Evolutionary conservation across 2,329 filamentous ascomycete species (phyloP), one percentile per base, ranked within the genome.

Genomic region (Gyromitra esculenta): DNA sequence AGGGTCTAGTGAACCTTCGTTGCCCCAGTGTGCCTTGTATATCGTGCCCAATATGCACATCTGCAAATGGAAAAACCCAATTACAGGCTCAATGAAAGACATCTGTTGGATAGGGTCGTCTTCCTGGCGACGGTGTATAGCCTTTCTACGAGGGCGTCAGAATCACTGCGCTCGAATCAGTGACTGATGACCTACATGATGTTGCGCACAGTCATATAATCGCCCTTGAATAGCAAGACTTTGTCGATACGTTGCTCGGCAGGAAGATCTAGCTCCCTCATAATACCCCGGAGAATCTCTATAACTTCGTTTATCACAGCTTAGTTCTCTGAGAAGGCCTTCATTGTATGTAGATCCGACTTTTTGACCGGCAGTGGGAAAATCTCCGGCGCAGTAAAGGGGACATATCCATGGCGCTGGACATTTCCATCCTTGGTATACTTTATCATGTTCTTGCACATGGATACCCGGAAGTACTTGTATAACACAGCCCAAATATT

Each of bases 191-290:
- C 52, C 13, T 31, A 35, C 52, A 56, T 11, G 5, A 56, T 56
- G n/a, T 56, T 56, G 9, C 21, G 9, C 9, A 56, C 52, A 56
- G 52, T 56, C 52, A 56, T 56, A 56, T 56, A 35, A 15, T 31
- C 21, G 2, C 21, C 21, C 52, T 35, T 56, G 52, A 56, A 56
- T 31, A 56, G 21, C 8, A 56, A 15, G 11, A 56, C 8, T 25
- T 31, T 56, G 13, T 56, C 52, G 1, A 31, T 9, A 31, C 13
- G 52, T 13, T 31, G 6, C 21, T 56, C 21, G 5, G 50, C 18
- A 6, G 50, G 18, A 7, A 54, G 21, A 54, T 54, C 50, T 54
- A n/a, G n/a, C n/a, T n/a, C 50, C 7, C 11, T 4, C n/a, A 25
- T 54, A 25, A 54, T 54, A 2, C 7, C 18, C 18, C 7, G 5